Conservation (phyloP, 2,329 filamentous ascomycete species). For the Blastomyces gilchristii region DNA sequence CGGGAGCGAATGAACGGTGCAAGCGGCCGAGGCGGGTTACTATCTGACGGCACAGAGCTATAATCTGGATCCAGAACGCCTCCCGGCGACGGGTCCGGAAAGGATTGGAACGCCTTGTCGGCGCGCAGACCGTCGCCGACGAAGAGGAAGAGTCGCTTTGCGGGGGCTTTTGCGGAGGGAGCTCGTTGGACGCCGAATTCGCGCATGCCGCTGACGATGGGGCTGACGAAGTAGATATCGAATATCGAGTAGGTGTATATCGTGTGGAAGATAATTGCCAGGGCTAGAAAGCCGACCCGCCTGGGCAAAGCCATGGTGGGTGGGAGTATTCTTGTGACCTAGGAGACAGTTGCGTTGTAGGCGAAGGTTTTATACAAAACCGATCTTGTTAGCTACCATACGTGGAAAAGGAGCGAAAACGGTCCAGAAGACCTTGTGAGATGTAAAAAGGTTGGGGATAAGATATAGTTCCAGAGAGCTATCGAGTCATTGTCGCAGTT, state of each 20-base stretch:
- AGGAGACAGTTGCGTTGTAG: not conserved
- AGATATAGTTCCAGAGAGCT: not conserved
- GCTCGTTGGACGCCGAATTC: slow-evolving; percentile 61
- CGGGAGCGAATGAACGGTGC: slow-evolving; percentile 86
- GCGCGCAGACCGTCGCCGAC: slow-evolving; percentile 96
- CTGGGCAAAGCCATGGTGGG: slow-evolving; percentile 43
- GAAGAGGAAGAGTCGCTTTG: slow-evolving; percentile 82
- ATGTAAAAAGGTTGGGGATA: not conserved
- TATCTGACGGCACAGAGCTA: not conserved
- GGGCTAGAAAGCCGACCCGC: slow-evolving; percentile 73
- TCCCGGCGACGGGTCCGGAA: slow-evolving; percentile 68
- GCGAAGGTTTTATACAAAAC: not conserved
- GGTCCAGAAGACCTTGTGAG: slow-evolving; percentile 13
- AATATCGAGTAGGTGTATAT: slow-evolving; percentile 95
- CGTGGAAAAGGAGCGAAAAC: slow-evolving; percentile 18
- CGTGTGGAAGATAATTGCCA: slow-evolving; percentile 85
- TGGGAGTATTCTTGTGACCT: not conserved
- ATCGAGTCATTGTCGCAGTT: slow-evolving; percentile 4
- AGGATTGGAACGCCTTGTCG: slow-evolving; percentile 93
- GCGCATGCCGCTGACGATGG: slow-evolving; percentile 91
- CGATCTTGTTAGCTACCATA: not conserved
- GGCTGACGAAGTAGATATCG: slow-evolving; percentile 97
- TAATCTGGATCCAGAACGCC: slow-evolving; percentile 16
- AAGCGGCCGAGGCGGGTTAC: slow-evolving; percentile 60
- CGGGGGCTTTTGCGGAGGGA: slow-evolving; percentile 56